Percentiles rank a stretch among this genome's conserved stretches.
Evolutionary conservation across 345 rosid species (phyloP).

Genomic region (Syzygium oleosum): DNA sequence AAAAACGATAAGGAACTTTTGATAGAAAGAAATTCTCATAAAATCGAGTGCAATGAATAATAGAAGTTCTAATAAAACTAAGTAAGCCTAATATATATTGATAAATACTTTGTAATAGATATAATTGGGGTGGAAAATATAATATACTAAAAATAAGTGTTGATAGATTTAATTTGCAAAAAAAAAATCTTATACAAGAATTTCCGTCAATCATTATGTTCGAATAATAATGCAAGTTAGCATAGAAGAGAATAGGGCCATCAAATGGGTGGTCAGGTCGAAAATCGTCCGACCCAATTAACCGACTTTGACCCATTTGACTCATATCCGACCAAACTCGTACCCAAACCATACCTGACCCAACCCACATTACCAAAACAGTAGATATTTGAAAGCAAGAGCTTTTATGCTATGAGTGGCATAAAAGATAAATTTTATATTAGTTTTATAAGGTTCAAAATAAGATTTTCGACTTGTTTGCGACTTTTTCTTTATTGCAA

Average conservation of each 20-base stretch:
- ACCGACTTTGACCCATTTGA: no score
- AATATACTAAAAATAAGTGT: background rate
- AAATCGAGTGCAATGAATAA: background rate
- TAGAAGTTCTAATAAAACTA: background rate
- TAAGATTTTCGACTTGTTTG: no score
- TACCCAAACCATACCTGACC: no score
- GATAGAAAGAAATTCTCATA: background rate
- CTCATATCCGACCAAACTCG: no score
- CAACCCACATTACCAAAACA: no score
- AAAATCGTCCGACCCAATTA: no score
- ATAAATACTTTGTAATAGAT: background rate
- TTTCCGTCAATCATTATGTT: background rate
- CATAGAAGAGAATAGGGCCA: background rate
- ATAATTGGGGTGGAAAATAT: background rate
- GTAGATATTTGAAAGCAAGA: no score
- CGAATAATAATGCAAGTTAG: background rate
- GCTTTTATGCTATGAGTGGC: no score
- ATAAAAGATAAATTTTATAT: no score
- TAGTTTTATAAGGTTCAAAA: no score
- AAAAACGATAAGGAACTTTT: background rate
- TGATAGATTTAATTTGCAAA: background rate
- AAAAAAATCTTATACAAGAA: background rate
- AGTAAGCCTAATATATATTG: background rate
- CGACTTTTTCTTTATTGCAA: no score
- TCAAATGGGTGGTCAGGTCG: no score